Evolutionary conservation across 1,284 basidiomycete species (phyloP).

Genomic region (Phellopilus nigrolimitatus): DNA sequence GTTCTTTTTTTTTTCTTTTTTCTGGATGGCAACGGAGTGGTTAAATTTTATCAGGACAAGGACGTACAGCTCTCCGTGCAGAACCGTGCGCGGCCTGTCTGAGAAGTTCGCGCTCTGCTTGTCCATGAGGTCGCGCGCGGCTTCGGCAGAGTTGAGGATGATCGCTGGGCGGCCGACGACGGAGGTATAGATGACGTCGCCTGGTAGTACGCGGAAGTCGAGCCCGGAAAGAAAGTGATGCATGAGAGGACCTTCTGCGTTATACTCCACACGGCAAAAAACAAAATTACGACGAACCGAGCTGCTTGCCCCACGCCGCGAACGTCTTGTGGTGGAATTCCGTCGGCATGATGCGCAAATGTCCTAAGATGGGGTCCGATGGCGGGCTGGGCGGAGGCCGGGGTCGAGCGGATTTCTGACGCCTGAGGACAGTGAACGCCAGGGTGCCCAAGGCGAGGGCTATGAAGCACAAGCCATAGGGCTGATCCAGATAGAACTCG

Average conservation of each 20-base stretch:
- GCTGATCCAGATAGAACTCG: too few relatives aligned
- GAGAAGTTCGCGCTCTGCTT: slow-evolving; percentile 33
- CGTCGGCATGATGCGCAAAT: slow-evolving; percentile 29
- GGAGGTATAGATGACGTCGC: slow-evolving; percentile 32
- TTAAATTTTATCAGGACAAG: too few relatives aligned
- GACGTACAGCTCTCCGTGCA: slow-evolving; percentile 30
- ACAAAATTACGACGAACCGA: slow-evolving; percentile 25
- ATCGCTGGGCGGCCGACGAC: slow-evolving; percentile 30
- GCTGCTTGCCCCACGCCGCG: slow-evolving; percentile 30
- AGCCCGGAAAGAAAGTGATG: background rate
- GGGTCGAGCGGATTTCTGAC: background rate
- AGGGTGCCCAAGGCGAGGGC: background rate
- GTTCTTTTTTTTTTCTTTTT: too few relatives aligned
- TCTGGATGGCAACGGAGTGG: too few relatives aligned
- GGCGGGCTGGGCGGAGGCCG: background rate
- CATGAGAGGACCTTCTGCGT: background rate
- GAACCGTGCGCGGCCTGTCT: slow-evolving; percentile 30
- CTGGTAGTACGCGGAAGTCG: slow-evolving; percentile 4
- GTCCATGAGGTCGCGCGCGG: slow-evolving; percentile 32
- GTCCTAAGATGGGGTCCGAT: slow-evolving; percentile 30
- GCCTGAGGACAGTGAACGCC: background rate
- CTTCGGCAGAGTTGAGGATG: slow-evolving; percentile 30
- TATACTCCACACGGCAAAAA: background rate
- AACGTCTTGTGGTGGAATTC: slow-evolving; percentile 29
- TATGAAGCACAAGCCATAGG: slow-evolving; percentile 22